Percentiles rank a stretch among this genome's conserved stretches.
Evolutionary conservation across 805 yeast species (phyloP).

Genomic region (Myxozyma sirexii): DNA sequence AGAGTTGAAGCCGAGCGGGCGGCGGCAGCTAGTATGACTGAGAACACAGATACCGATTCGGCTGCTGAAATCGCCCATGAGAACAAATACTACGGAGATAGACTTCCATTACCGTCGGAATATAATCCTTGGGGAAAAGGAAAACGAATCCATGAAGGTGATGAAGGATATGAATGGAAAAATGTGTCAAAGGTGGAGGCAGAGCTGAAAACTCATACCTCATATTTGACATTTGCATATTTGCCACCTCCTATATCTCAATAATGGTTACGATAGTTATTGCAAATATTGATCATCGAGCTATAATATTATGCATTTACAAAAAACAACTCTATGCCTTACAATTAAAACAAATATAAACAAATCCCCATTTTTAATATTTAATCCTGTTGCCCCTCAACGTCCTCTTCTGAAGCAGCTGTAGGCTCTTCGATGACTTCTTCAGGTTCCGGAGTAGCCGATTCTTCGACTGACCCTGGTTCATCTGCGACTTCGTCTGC

Average conservation of each 20-base stretch:
- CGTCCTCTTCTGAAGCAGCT: not conserved
- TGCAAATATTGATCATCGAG: not conserved
- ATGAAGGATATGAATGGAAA: constrained; percentile 73
- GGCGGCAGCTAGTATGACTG: not conserved
- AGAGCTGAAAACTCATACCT: constrained; percentile 91
- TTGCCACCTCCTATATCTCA: constrained; percentile 42
- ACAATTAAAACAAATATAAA: not conserved
- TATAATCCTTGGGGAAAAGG: constrained; percentile 84
- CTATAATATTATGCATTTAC: not conserved
- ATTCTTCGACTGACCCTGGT: too few species aligned
- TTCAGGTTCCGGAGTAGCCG: not conserved
- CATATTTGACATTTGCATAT: constrained; percentile 88
- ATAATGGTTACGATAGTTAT: not conserved
- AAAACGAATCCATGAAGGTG: constrained; percentile 82
- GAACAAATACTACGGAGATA: constrained; percentile 4
- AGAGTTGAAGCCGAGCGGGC: constrained; percentile 31
- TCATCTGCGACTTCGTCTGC: too few species aligned
- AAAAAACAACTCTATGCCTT: not conserved
- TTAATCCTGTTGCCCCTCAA: not conserved
- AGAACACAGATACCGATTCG: not conserved
- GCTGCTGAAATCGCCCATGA: constrained; percentile 32
- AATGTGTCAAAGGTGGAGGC: constrained; percentile 81
- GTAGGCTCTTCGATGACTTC: constrained; percentile 1
- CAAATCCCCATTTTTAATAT: not conserved
- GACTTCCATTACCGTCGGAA: constrained; percentile 28